phyloP scores from a whole-genome alignment of 768 basidiomycete genomes.

The Suillus paluster region DNA sequence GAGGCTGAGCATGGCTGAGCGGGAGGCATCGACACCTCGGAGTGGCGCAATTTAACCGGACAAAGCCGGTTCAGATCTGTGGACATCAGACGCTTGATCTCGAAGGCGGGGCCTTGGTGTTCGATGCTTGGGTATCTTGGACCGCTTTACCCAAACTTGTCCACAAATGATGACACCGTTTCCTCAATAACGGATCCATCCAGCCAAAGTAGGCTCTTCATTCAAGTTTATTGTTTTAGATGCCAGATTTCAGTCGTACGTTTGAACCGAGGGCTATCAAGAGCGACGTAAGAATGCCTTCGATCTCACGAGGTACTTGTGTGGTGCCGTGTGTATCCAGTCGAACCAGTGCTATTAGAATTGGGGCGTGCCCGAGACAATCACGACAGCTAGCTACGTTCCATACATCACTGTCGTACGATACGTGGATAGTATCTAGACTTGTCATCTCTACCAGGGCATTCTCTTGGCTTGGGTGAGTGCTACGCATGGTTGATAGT shows the following conservation, averaged over 20 bases:
- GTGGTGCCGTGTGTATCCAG: background rate
- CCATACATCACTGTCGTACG: background rate
- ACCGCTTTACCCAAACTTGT: slow-evolving; percentile 1
- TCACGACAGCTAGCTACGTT: background rate
- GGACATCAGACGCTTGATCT: background rate
- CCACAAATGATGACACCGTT: background rate
- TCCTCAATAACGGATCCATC: background rate
- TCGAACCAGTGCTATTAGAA: background rate
- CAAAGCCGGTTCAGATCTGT: background rate
- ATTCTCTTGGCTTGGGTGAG: background rate
- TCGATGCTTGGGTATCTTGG: background rate
- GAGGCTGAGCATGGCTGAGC: slow-evolving; percentile 5
- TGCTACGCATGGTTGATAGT: background rate
- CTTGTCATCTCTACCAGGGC: background rate
- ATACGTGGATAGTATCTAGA: background rate
- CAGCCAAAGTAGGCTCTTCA: background rate
- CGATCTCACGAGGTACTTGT: background rate
- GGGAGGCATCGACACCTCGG: background rate
- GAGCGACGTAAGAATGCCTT: background rate
- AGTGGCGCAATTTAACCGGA: background rate
- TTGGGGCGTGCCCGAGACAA: background rate
- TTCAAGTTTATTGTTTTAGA: background rate
- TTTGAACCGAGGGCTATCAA: background rate
- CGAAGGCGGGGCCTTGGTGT: background rate
- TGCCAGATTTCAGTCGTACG: background rate